Conservation (phyloP, 1,284 basidiomycete genomes). For the Chalciporus sp. region DNA sequence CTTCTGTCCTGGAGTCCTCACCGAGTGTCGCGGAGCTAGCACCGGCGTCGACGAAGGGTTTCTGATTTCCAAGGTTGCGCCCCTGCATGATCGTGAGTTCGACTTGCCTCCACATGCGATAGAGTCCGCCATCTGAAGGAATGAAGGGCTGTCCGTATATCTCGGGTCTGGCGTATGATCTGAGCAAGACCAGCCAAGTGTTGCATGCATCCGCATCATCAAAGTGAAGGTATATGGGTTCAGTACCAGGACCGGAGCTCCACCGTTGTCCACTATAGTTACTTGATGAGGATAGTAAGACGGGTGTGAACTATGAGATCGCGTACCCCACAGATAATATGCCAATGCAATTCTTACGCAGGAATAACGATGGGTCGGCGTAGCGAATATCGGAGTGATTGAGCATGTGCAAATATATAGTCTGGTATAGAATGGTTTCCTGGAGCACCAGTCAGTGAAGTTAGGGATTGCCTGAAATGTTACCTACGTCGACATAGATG, state of each 20-base stretch:
- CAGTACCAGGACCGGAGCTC: conserved; percentile 53
- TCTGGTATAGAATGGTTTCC: conserved; percentile 73
- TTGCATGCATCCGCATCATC: conserved; percentile 57
- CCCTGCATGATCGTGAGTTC: conserved; percentile 70
- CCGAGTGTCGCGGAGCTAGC: conserved; percentile 25
- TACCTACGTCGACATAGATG: conserved; percentile 67
- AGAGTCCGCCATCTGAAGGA: conserved; percentile 69
- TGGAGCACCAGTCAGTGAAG: conserved; percentile 32
- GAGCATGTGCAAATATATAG: conserved; percentile 68
- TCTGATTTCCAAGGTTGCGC: conserved; percentile 61
- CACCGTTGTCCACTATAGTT: conserved; percentile 58
- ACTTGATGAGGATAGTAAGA: conserved; percentile 11
- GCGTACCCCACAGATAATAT: conserved; percentile 63
- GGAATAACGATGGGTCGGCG: conserved; percentile 71
- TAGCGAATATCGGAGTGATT: conserved; percentile 74
- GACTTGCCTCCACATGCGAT: conserved; percentile 83
- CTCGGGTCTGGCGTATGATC: conserved; percentile 76
- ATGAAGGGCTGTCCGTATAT: conserved; percentile 65
- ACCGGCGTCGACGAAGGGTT: conserved; percentile 31
- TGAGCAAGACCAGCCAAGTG: conserved; percentile 73
- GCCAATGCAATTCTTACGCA: conserved; percentile 67
- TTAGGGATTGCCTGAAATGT: conserved; percentile 3
- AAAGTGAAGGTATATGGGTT: conserved; percentile 74
- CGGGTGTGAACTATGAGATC: conserved; percentile 5
- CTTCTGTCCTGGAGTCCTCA: conserved; percentile 43